Percentiles rank a stretch among this genome's conserved stretches.
phyloP scores from a whole-genome alignment of 179 eudicot genomes.

The Nepenthes alata region DNA sequence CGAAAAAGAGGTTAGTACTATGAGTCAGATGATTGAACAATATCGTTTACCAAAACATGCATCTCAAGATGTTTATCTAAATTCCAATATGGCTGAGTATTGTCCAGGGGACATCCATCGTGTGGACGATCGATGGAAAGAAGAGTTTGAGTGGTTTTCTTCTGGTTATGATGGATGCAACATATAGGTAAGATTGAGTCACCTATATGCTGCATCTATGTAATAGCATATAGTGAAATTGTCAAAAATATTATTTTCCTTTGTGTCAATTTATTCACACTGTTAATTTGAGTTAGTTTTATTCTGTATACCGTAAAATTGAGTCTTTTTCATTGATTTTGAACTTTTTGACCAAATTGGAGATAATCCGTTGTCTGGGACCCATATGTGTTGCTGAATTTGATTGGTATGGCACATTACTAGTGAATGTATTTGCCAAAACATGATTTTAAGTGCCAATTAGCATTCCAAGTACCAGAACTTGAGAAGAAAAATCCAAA shows the following conservation, averaged over 20 bases:
- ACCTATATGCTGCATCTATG: no score
- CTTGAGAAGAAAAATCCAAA: no score
- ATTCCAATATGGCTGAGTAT: conserved; percentile 15
- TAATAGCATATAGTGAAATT: no score
- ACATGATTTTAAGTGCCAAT: not conserved
- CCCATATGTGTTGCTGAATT: not conserved
- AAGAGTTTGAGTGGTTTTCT: conserved; percentile 45
- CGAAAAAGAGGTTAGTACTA: conserved; percentile 30
- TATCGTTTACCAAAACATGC: conserved; percentile 28
- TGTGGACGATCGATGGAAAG: conserved; percentile 34
- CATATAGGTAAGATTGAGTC: conserved; percentile 27
- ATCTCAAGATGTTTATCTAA: conserved; percentile 3
- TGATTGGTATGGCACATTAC: conserved; percentile 19
- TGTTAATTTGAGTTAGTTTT: no score
- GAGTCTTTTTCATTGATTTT: no score
- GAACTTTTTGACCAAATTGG: no score
- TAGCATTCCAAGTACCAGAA: no score
- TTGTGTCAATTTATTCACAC: no score
- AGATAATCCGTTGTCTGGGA: no score
- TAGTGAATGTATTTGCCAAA: conserved; percentile 6
- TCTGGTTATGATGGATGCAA: conserved; percentile 89
- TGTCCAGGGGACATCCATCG: conserved; percentile 19
- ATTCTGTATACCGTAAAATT: no score
- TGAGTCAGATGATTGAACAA: conserved; percentile 35
- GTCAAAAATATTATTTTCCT: no score